phyloP scores from a whole-genome alignment of 1,139 yeast species.

The Diutina rugosa region DNA sequence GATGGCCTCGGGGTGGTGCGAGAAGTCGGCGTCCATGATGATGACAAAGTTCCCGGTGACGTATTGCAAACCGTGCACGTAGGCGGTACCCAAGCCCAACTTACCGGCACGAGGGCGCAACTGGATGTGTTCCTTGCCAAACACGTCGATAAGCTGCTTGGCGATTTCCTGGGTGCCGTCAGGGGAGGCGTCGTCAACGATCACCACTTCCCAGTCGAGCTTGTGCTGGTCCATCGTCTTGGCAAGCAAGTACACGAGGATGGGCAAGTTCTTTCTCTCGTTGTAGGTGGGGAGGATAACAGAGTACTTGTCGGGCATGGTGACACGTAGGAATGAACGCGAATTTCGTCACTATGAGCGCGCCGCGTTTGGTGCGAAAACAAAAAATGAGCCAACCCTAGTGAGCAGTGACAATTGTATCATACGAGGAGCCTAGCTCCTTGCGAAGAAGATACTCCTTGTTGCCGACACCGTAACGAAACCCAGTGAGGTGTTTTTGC shows the following conservation, averaged over 20 bases:
- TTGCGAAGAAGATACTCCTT: neutral
- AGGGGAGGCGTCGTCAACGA: slow-evolving; percentile 74
- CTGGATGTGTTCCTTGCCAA: slow-evolving; percentile 52
- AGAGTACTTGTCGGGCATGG: slow-evolving; percentile 44
- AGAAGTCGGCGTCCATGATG: slow-evolving; percentile 81
- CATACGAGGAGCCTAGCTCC: neutral
- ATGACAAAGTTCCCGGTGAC: slow-evolving; percentile 68
- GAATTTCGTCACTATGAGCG: neutral
- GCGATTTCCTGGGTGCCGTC: slow-evolving; percentile 76
- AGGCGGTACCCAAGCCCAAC: slow-evolving; percentile 74
- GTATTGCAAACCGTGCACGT: slow-evolving; percentile 63
- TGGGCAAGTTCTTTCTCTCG: slow-evolving; percentile 61
- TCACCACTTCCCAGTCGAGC: slow-evolving; percentile 65
- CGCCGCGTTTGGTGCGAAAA: neutral
- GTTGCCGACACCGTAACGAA: neutral
- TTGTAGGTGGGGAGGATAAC: slow-evolving; percentile 73
- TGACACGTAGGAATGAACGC: neutral
- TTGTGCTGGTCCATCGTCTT: slow-evolving; percentile 51
- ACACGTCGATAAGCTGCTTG: slow-evolving; percentile 45
- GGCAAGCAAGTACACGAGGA: slow-evolving; percentile 57
- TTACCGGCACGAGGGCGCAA: slow-evolving; percentile 70
- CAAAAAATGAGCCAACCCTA: too few relatives aligned
- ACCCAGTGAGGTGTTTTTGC: neutral
- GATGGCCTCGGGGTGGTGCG: slow-evolving; percentile 73
- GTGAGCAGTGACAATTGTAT: neutral